These are phyloP conservation scores for Strombidium stylifer DNA, from an alignment of 73 alveolate genomes.

Conservation along the genomic window DNA sequence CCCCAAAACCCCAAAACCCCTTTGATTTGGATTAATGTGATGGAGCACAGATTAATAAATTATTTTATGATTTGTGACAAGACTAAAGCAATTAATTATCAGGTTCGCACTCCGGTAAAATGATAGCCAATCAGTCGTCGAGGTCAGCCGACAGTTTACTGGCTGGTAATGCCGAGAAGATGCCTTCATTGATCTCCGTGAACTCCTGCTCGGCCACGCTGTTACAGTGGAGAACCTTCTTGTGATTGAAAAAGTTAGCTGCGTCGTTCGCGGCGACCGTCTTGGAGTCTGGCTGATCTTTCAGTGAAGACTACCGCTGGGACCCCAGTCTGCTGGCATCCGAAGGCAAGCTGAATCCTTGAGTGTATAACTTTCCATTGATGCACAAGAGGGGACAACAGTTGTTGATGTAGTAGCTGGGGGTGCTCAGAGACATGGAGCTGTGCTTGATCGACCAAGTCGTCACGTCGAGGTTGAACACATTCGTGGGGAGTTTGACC, in stretches of 20 bases:
- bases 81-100: no score
- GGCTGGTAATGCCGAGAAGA: no score
- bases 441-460: conserved; percentile 15
- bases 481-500: neutral
- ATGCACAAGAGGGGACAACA: conserved; percentile 3
- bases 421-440: neutral
- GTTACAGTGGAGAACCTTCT: conserved; percentile 10
- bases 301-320: neutral
- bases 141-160: no score
- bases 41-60: no score
- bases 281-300: neutral
- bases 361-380: conserved; percentile 6
- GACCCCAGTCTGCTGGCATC: neutral
- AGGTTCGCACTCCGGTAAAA: no score
- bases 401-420: conserved; percentile 15
- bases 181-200: conserved; percentile 24
- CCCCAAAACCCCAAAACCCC: no score
- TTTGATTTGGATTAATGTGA: no score
- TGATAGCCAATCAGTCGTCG: no score
- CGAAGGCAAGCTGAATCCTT: conserved; percentile 11
- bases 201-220: conserved; percentile 20
- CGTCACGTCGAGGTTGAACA: conserved; percentile 5
- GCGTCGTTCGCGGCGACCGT: neutral
- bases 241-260: conserved; percentile 10
- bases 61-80: no score